phyloP scores from a whole-genome alignment of 306 rosid genomes.

The Morella rubra region DNA sequence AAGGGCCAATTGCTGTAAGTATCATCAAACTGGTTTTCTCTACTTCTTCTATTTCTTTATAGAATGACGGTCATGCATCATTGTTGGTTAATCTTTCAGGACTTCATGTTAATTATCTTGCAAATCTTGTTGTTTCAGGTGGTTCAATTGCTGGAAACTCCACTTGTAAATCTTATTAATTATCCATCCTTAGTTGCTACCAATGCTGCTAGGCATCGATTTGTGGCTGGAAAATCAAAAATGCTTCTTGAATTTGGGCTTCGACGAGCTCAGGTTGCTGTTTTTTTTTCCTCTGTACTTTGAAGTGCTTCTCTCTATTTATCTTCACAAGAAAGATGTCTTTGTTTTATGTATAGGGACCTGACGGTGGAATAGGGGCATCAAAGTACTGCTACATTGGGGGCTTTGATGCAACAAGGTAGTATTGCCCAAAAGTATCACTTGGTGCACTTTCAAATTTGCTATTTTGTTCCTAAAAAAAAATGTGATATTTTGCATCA shows the following conservation, averaged over 20 bases:
- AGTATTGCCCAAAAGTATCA: constrained; percentile 14
- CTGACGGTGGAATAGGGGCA: constrained; percentile 93
- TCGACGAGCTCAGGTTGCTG: constrained; percentile 73
- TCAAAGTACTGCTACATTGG: constrained; percentile 93
- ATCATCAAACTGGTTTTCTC: constrained; percentile 5
- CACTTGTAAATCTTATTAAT: constrained; percentile 75
- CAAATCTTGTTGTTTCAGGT: constrained; percentile 48
- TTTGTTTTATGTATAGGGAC: constrained; percentile 61
- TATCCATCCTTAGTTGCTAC: constrained; percentile 84
- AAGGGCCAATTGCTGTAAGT: constrained; percentile 98
- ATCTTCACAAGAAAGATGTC: constrained; percentile 24
- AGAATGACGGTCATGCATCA: not conserved
- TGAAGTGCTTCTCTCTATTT: not conserved
- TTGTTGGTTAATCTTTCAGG: not conserved
- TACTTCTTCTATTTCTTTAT: not conserved
- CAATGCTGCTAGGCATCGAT: constrained; percentile 93
- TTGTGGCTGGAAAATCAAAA: constrained; percentile 89
- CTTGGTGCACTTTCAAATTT: constrained; percentile 1
- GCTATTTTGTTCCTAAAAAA: not conserved
- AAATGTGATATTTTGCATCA: not conserved
- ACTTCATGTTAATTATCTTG: constrained; percentile 4
- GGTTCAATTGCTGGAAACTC: constrained; percentile 91
- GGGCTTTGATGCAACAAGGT: constrained; percentile 97
- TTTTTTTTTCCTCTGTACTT: constrained; percentile 24
- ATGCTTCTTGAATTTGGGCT: constrained; percentile 89